phyloP scores from a whole-genome alignment of 1,284 basidiomycete genomes.

The Cutaneotrichosporon cavernicola region DNA sequence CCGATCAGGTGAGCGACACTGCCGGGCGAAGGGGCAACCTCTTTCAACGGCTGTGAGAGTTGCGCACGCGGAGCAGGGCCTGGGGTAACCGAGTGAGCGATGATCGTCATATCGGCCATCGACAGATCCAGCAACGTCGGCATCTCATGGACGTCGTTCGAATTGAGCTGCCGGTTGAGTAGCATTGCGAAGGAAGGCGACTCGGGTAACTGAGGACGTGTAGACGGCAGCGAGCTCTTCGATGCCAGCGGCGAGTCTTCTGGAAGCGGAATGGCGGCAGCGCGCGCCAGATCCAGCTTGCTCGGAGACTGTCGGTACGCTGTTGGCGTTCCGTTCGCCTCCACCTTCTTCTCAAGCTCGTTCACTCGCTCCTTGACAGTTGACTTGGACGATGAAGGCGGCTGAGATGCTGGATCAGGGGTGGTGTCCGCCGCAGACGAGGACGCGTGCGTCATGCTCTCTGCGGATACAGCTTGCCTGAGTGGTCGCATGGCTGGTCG shows the following conservation, averaged over 20 bases:
- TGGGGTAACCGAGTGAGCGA: not conserved
- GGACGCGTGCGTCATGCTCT: constrained; percentile 2
- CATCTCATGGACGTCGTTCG: not conserved
- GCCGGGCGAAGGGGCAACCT: constrained; percentile 10
- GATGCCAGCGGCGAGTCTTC: not conserved
- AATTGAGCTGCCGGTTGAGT: not conserved
- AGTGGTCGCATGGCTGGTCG: constrained; percentile 1
- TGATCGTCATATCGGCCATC: constrained; percentile 6
- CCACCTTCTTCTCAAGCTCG: constrained; percentile 12
- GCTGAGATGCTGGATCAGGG: not conserved
- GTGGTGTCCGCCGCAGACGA: not conserved
- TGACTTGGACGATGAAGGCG: not conserved
- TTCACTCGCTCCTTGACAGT: constrained; percentile 7
- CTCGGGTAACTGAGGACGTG: not conserved
- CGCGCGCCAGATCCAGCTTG: constrained; percentile 14
- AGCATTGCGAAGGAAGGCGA: constrained; percentile 24
- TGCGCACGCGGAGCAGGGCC: constrained; percentile 1
- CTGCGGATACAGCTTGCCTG: not conserved
- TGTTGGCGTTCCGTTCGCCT: not conserved
- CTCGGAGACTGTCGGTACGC: constrained; percentile 4
- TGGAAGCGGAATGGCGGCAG: constrained; percentile 18
- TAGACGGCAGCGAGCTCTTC: not conserved
- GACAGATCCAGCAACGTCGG: constrained; percentile 20
- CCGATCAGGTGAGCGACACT: constrained; percentile 11
- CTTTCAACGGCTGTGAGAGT: constrained; percentile 9